phyloP scores from a whole-genome alignment of 371 early-diverging fungal species.

The Blakeslea trispora region DNA sequence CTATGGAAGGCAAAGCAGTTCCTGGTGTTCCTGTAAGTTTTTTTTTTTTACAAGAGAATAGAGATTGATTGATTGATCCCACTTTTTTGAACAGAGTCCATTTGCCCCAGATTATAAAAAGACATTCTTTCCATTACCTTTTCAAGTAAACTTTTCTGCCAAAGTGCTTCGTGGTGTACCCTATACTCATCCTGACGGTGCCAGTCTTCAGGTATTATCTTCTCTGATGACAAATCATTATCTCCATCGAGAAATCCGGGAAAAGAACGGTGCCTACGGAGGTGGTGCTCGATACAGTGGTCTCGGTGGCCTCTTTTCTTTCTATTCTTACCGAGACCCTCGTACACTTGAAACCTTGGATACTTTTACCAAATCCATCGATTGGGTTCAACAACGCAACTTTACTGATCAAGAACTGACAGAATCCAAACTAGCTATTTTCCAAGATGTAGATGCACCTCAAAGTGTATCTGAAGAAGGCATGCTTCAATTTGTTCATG shows the following conservation, averaged over 20 bases:
- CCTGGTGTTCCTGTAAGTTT: conserved; percentile 5
- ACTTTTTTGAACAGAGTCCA: conserved; percentile 14
- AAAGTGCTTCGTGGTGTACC: conserved; percentile 76
- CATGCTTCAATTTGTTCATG: conserved; percentile 72
- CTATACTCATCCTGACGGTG: conserved; percentile 81
- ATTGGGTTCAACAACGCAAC: conserved; percentile 64
- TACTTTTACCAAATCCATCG: conserved; percentile 63
- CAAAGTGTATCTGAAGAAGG: conserved; percentile 86
- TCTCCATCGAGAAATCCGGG: conserved; percentile 93
- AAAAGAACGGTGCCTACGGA: conserved; percentile 97
- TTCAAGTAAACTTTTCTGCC: conserved; percentile 86
- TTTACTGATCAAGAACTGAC: conserved; percentile 72
- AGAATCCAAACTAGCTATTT: conserved; percentile 92
- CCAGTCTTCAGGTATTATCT: conserved; percentile 76
- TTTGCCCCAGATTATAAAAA: conserved; percentile 43
- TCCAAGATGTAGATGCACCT: conserved; percentile 85
- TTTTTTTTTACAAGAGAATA: too few relatives aligned
- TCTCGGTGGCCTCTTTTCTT: conserved; percentile 79
- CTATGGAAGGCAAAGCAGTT: conserved; percentile 26
- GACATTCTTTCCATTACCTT: conserved; percentile 73
- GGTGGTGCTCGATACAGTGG: conserved; percentile 82
- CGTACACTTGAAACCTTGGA: conserved; percentile 73
- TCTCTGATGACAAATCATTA: conserved; percentile 83
- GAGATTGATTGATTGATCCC: too few relatives aligned
- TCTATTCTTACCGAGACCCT: conserved; percentile 95